These are phyloP conservation scores for Laburnicola sp. DNA, from an alignment of 2,329 filamentous ascomycete genomes.

Conservation along the genomic window DNA sequence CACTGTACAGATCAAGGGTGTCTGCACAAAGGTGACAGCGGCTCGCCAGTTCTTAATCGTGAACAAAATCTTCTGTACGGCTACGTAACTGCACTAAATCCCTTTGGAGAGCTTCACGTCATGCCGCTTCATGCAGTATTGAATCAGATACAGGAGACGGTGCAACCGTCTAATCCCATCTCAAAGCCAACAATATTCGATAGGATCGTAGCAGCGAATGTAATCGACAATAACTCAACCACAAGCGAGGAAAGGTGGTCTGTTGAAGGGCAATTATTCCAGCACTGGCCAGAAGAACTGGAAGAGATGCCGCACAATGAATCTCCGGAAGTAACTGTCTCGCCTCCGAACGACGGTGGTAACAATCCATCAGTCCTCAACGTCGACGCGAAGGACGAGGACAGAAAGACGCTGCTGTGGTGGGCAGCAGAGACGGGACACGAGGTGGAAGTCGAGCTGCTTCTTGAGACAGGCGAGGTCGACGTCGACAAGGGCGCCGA, in stretches of 20 bases:
- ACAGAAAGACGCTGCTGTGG: too few relatives aligned
- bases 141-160: not conserved
- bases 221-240: conserved; percentile 1
- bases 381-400: not conserved
- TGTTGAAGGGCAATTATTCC: not conserved
- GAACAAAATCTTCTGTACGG: too few relatives aligned
- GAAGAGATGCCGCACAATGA: conserved; percentile 2
- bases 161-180: not conserved
- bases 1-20: too few relatives aligned
- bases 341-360: not conserved
- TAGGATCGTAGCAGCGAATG: not conserved
- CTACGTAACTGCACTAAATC: too few relatives aligned
- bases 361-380: conserved; percentile 3
- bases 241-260: conserved; percentile 1
- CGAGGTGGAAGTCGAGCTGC: too few relatives aligned
- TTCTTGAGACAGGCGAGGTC: too few relatives aligned
- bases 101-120: too few relatives aligned
- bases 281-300: conserved; percentile 3
- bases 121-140: not conserved
- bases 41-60: too few relatives aligned
- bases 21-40: too few relatives aligned
- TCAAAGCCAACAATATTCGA: conserved; percentile 4
- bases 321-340: not conserved
- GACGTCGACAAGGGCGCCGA: too few relatives aligned
- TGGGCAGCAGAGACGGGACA: too few relatives aligned